Percentiles rank a stretch among this genome's conserved stretches.
These are phyloP conservation scores for Zygosaccharomyces lentus DNA, from an alignment of 805 yeast species.

Conservation along the genomic window DNA sequence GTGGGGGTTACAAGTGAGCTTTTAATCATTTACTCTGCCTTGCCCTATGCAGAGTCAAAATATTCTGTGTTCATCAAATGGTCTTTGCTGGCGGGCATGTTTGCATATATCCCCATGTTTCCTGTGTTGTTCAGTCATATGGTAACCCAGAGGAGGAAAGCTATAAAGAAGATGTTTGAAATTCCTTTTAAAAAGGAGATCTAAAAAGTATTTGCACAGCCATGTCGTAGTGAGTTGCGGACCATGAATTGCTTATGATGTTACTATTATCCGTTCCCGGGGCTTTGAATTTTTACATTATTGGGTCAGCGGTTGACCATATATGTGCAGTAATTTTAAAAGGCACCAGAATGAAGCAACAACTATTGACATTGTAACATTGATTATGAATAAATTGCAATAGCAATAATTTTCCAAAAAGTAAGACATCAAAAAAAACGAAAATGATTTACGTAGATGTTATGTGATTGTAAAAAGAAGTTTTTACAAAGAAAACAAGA, in stretches of 20 bases:
- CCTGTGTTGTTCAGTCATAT: constrained; percentile 81
- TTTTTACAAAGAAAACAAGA: background rate
- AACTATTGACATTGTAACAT: background rate
- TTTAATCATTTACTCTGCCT: constrained; percentile 60
- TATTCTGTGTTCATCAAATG: constrained; percentile 51
- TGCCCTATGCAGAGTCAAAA: constrained; percentile 58
- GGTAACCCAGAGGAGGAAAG: constrained; percentile 83
- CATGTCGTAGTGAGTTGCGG: background rate
- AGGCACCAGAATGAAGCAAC: background rate
- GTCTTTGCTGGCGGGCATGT: constrained; percentile 52
- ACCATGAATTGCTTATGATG: background rate
- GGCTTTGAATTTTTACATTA: background rate
- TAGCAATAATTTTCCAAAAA: background rate
- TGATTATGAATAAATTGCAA: background rate
- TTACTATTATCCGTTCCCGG: background rate
- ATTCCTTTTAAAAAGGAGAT: constrained; percentile 3
- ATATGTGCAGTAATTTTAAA: background rate
- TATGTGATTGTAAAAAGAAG: background rate
- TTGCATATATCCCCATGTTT: constrained; percentile 80
- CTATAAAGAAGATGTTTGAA: constrained; percentile 43
- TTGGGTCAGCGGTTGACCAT: background rate
- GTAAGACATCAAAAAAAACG: background rate
- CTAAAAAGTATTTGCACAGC: background rate
- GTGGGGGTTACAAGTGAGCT: constrained; percentile 88
- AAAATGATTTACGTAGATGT: background rate